phyloP scores from a whole-genome alignment of 2,329 filamentous ascomycete species.

The Aspergillus oerlinghausenensis region DNA sequence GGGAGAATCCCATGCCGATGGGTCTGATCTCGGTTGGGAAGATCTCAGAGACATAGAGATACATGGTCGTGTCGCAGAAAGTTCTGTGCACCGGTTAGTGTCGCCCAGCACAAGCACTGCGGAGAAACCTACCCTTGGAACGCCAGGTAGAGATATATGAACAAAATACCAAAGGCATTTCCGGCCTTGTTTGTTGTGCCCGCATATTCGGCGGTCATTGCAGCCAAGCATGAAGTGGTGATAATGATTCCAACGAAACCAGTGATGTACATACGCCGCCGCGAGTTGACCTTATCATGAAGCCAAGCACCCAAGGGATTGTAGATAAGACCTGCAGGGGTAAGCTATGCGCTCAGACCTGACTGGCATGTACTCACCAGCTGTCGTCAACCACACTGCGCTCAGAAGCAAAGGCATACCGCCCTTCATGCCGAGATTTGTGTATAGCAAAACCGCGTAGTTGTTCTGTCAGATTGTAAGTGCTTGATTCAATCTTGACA shows the following conservation, averaged over 20 bases:
- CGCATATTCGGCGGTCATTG: slow-evolving; percentile 35
- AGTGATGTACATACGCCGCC: slow-evolving; percentile 40
- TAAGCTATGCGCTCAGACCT: neutral
- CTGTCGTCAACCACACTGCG: slow-evolving; percentile 44
- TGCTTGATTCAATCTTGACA: neutral
- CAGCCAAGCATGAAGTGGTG: slow-evolving; percentile 38
- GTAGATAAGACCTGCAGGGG: slow-evolving; percentile 37
- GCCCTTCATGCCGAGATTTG: slow-evolving; percentile 39
- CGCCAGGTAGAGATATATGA: slow-evolving; percentile 44
- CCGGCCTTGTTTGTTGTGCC: slow-evolving; percentile 39
- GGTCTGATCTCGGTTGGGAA: slow-evolving; percentile 49
- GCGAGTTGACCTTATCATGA: slow-evolving; percentile 34
- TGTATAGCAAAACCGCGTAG: slow-evolving; percentile 44
- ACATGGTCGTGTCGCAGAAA: slow-evolving; percentile 46
- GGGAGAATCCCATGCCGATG: slow-evolving; percentile 49
- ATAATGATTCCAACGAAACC: slow-evolving; percentile 40
- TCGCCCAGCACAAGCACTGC: neutral
- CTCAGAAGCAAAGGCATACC: slow-evolving; percentile 42
- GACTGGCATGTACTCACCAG: slow-evolving; percentile 27
- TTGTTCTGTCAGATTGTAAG: slow-evolving; percentile 36
- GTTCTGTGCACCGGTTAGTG: slow-evolving; percentile 27
- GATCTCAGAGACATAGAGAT: slow-evolving; percentile 44
- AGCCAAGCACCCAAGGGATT: slow-evolving; percentile 36
- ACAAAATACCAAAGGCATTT: slow-evolving; percentile 39
- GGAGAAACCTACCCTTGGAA: slow-evolving; percentile 41